Evolutionary conservation across 139 green algal species (phyloP), one percentile per base, ranked within the genome.

Genomic region (Chlamydomonas sphaeroides): DNA sequence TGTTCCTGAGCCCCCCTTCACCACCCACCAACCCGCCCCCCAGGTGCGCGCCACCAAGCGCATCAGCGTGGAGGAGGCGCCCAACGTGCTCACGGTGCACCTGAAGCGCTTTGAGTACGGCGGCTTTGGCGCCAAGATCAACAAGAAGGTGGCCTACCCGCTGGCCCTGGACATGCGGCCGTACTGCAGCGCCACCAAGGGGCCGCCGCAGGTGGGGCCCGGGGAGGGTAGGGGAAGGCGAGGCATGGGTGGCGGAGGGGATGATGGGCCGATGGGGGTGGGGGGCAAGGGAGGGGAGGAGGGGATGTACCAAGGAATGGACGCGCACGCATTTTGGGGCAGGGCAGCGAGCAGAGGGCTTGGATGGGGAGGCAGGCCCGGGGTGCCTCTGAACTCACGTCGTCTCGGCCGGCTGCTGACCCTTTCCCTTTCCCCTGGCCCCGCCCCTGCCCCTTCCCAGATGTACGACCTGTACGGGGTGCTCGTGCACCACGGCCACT

Each of bases 81-180:
- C 96, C 41, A 95, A 94, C 48, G 91, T 99, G 59, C 92, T 99
- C 38, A 93, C 90, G 23, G 86, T 96, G 26, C 94, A 98, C 75
- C 88, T 98, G 14, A 98, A 98, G 88, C 92, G 95, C 71, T 98
- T 98, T 86, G 93, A 95, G 79, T 98, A 94, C 88, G 91, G 88
- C 28, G 83, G 84, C 26, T 91, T 88, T 51, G 93, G 95, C 28
- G 87, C 89, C 78, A 98, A 98, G 89, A 92, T 78, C 81, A 87
- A 70, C 76, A 95, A 96, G 63, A 87, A 90, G 65, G 93, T 99
- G 1, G 93, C 96, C 51, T 99, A 95, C 85, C 83, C 84, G 0
- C 79, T 88, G 1, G 51, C 72, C 41, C 90, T 99, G 53, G 91
- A 98, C 89, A 65, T 99, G 81, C 66, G 61, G 36, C 93, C 92